Evolutionary conservation across 1,284 basidiomycete species (phyloP).

Genomic region (Omphalotus olearius): DNA sequence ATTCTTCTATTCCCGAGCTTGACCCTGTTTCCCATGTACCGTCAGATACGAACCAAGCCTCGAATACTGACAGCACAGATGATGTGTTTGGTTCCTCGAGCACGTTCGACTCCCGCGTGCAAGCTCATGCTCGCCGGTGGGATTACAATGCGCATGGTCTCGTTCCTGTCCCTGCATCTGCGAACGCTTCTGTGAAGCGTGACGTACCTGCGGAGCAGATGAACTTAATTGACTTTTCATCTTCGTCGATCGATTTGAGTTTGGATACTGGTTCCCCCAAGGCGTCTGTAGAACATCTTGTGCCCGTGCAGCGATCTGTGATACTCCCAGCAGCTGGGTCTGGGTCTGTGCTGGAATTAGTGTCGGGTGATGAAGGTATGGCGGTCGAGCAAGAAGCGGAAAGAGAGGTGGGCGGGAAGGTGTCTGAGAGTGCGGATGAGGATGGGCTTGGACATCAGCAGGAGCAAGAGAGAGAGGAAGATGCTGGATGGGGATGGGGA

Average conservation of each 20-base stretch:
- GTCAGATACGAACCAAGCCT: neutral
- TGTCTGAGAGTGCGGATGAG: neutral
- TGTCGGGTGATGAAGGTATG: no score
- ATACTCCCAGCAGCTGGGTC: no score
- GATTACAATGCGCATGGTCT: no score
- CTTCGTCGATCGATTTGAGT: no score
- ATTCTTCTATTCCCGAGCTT: neutral
- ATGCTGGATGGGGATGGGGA: slow-evolving; percentile 8
- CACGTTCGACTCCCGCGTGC: no score
- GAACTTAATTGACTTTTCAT: slow-evolving; percentile 3
- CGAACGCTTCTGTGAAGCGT: no score
- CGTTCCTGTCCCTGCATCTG: no score
- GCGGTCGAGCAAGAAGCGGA: neutral
- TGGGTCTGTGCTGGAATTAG: neutral
- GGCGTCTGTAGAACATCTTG: no score
- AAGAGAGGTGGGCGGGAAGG: neutral
- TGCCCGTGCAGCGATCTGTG: neutral
- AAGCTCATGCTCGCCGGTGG: no score
- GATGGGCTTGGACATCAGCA: neutral
- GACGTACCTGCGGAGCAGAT: neutral
- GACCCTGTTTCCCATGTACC: neutral
- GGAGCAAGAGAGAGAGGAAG: slow-evolving; percentile 4
- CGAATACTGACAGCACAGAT: neutral
- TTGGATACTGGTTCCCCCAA: no score
- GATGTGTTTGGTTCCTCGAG: no score